A percentile compares a stretch with the other conserved stretches of the same genome.
These are phyloP conservation scores for Ambrosiella beaveri DNA, from an alignment of 2,329 filamentous ascomycete genomes.

Conservation along the genomic window DNA sequence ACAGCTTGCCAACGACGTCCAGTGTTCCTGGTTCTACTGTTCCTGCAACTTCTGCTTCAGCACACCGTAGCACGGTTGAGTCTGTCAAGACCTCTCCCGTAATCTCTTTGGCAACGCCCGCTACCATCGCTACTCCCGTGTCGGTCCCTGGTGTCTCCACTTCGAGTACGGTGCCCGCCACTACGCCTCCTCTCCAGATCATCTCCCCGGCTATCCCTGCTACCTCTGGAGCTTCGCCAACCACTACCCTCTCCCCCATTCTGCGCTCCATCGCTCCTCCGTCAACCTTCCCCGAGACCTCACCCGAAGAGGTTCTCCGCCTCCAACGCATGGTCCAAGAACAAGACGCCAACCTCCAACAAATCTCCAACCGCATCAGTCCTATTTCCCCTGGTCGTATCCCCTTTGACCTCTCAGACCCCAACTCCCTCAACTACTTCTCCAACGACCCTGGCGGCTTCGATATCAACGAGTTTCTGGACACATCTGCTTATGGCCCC, in stretches of 20 bases:
- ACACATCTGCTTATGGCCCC: constrained; percentile 23
- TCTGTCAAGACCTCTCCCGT: neutral
- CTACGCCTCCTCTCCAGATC: constrained; percentile 15
- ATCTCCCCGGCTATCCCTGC: constrained; percentile 14
- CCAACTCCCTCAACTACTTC: constrained; percentile 18
- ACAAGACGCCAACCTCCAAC: constrained; percentile 60
- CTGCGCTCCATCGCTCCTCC: constrained; percentile 31
- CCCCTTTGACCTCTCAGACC: constrained; percentile 42
- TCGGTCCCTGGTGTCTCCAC: neutral
- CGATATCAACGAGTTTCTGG: constrained; percentile 24
- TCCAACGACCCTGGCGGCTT: constrained; percentile 19
- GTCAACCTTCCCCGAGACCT: constrained; percentile 47
- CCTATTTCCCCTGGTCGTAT: constrained; percentile 69
- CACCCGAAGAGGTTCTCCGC: constrained; percentile 58
- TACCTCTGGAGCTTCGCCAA: constrained; percentile 13
- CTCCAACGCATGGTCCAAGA: constrained; percentile 64
- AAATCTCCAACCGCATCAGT: constrained; percentile 55
- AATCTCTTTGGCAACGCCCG: constrained; percentile 7
- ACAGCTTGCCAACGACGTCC: constrained; percentile 16
- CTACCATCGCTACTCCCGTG: constrained; percentile 16
- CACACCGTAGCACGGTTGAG: neutral
- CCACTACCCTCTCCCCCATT: constrained; percentile 31
- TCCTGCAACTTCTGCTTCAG: neutral
- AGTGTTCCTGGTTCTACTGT: neutral
- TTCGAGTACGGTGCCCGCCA: constrained; percentile 5